Evolutionary conservation across 257 asterid genomes (phyloP), one percentile per base, ranked within the genome.

Genomic region (Fraxinus pennsylvanica): DNA sequence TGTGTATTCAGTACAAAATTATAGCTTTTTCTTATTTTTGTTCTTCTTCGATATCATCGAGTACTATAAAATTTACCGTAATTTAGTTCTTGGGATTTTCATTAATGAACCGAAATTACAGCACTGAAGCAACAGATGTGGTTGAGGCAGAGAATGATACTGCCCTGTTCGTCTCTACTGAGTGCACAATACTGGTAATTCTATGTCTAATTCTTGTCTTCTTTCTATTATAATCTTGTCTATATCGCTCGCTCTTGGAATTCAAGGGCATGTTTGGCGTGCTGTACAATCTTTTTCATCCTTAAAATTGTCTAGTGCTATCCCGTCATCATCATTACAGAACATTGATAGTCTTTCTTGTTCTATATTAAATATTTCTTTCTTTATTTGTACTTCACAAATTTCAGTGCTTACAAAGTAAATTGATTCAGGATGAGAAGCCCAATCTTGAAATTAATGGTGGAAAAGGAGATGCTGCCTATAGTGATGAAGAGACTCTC

Each of bases 341-440:
- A 54, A 9, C 68, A 33, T 33, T 33, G 36, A 3, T 33, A 5
- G 5, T 33, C 36, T 33, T 33, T 33, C 6, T 7, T 7, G 43
- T 38, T 38, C 43, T 38, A 38, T 38, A 38, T 38, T 38, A 38
- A 38, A 38, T 38, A 38, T 38, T 38, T 38, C 43, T 7, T 36
- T 36, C 41, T 36, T 38, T 38, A 1, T 38, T 38, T 7, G 43
- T 38, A 38, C 43, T n/a, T 41, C 63, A 71, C 67, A 41, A 25
- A 14, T 3, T 33, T 33, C 30, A 68, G 32, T 76, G 13, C 74
- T 81, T 68, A 43, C 25, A 35, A 15, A 6, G 59, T 39, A 35
- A 71, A 43, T 79, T 74, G 76, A 39, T 82, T 25, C 83, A 90
- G 97, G 90, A 82, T 73, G 87, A 73, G 82, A 79, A 81, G 73